Conservation (phyloP, 179 eudicot genomes). For the Camellia oleifera region DNA sequence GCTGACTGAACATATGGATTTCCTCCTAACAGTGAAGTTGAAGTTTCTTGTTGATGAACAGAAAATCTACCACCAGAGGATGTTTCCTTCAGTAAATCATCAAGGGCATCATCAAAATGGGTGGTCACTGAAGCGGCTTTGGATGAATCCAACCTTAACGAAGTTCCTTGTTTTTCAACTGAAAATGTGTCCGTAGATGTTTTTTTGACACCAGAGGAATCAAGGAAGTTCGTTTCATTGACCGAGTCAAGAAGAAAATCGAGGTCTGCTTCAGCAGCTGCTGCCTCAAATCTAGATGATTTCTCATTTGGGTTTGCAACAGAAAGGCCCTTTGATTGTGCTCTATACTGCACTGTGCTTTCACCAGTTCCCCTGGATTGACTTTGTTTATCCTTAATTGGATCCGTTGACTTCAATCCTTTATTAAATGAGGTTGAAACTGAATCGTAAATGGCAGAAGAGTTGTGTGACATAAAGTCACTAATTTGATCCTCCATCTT, state of each 20-base stretch:
- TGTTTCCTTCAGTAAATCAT: slow-evolving; percentile 34
- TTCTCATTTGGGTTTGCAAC: slow-evolving; percentile 17
- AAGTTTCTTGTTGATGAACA: slow-evolving; percentile 1
- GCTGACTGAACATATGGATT: slow-evolving; percentile 13
- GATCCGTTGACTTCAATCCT: slow-evolving; percentile 2
- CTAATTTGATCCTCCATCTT: slow-evolving; percentile 13
- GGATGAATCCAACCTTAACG: slow-evolving; percentile 9
- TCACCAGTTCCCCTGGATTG: slow-evolving; percentile 2
- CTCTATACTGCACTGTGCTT: neutral
- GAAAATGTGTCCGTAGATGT: neutral
- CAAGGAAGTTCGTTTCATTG: slow-evolving; percentile 27
- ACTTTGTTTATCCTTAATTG: slow-evolving; percentile 6
- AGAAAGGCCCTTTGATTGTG: slow-evolving; percentile 7
- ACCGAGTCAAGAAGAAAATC: slow-evolving; percentile 63
- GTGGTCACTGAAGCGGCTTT: slow-evolving; percentile 18
- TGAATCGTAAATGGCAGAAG: slow-evolving; percentile 4
- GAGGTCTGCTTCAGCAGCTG: slow-evolving; percentile 59
- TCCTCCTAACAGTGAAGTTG: slow-evolving; percentile 13
- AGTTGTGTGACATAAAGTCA: slow-evolving; percentile 12
- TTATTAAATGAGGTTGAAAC: slow-evolving; percentile 14
- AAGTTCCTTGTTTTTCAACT: neutral
- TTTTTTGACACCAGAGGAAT: slow-evolving; percentile 19
- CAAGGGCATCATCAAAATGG: slow-evolving; percentile 56
- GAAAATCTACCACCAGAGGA: neutral
- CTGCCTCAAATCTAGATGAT: slow-evolving; percentile 33